Evolutionary conservation across 169 alveolate genomes (phyloP), one percentile per base, ranked within the genome.

Genomic region (Eimeria praecox): DNA sequence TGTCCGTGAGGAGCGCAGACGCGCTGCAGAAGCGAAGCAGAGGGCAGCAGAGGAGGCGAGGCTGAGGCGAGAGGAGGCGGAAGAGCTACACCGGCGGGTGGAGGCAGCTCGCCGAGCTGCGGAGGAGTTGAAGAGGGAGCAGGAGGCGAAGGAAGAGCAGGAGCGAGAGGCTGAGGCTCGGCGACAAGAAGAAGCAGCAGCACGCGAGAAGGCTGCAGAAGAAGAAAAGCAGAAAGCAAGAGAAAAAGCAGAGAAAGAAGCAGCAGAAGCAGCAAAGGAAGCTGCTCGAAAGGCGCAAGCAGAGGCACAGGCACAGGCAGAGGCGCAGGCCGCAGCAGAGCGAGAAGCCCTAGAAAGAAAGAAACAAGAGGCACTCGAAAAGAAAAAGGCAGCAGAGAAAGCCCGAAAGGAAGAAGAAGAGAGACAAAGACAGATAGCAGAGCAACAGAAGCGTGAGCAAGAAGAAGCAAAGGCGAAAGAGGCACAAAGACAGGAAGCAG

Each of bases 271-370:
- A 33, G 64, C 33, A 82, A n/a, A 77, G 52, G 90, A 52, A 27
- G 90, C 49, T 22, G 69, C 80, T 49, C 40, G n/a, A 59, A 91
- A 30, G 95, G 82, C 85, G 69, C 69, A 56, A 59, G 69, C 40
- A 24, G 75, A 91, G 35, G 94, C 56, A 9, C 69, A 38, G 38
- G 86, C 95, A 1, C 33, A 52, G 18, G 94, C 56, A 42, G 54
- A 62, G 24, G 86, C 95, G 18, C 33, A 52, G 56, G 90, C 90
- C 0, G 49, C 44, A 46, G 90, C 90, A 14, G 46, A 80, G 66
- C 24, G 90, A 33, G 40, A 14, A n/a, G 90, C 33, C 2, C 12
- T 35, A 69, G 62, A 40, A 78, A 27, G 18, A 78, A 35, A 77
- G 38, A 75, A 27, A 52, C 38, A 44, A 56, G 82, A 59, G 38